phyloP scores from a whole-genome alignment of 129 eudicot species.

The Daucus carota region DNA sequence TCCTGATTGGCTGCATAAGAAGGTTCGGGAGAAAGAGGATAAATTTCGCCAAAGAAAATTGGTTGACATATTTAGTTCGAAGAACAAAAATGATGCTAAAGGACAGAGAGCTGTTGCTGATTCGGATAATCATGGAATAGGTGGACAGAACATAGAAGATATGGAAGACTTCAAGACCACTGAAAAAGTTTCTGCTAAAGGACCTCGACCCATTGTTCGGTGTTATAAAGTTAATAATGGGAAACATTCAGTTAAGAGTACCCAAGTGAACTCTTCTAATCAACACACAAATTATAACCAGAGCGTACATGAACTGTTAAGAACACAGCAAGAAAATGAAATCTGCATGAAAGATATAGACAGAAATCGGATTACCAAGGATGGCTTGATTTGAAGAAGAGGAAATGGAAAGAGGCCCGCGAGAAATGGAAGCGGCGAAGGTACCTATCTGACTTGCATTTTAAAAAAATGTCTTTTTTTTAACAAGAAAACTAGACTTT shows the following conservation, averaged over 20 bases:
- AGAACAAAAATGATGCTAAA: conserved; percentile 32
- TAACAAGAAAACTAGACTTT: neutral
- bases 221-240: conserved; percentile 46
- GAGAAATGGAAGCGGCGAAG: conserved; percentile 82
- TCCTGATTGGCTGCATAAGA: conserved; percentile 98
- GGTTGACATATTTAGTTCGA: conserved; percentile 50
- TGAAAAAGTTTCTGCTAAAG: conserved; percentile 30
- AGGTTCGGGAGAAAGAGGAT: conserved; percentile 94
- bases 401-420: conserved; percentile 89
- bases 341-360: conserved; percentile 34
- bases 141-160: conserved; percentile 48
- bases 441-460: conserved; percentile 23
- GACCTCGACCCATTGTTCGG: conserved; percentile 74
- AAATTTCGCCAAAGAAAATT: conserved; percentile 82
- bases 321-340: conserved; percentile 26
- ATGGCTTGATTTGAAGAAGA: conserved; percentile 78
- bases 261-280: conserved; percentile 14
- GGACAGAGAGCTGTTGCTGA: conserved; percentile 22
- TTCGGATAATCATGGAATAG: conserved; percentile 20
- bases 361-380: conserved; percentile 74
- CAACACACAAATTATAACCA: conserved; percentile 24
- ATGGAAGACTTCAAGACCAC: conserved; percentile 74
- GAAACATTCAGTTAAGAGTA: conserved; percentile 19
- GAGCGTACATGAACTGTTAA: conserved; percentile 13
- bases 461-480: neutral